Evolutionary conservation across 768 basidiomycete species (phyloP), one percentile per base, ranked within the genome.

Genomic region (Tricholoma sp.): DNA sequence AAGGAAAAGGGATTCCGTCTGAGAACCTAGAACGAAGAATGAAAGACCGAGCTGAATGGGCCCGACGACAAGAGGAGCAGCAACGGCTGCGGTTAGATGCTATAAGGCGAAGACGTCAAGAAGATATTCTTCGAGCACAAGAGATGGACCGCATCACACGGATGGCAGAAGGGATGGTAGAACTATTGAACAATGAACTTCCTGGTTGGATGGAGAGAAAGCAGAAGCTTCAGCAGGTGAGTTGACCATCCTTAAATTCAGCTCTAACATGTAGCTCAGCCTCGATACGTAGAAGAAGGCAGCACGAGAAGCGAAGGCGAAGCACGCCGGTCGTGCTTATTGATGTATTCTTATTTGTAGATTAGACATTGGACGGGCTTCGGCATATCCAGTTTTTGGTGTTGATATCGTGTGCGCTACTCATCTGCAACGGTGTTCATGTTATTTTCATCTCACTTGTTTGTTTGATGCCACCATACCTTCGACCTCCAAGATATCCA

Each of bases 151-250:
- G 76, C 16, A 51, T 60, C 29, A 57, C 72, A 5, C 68, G 70
- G 47, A 71, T 84, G 66, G 78, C 81, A 2, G 75, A 80, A 39
- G 78, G 81, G 41, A 76, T 86, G 64, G 72, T 86, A 49, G 74
- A 79, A 39, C 81, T 82, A 39, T 74, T 88, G 57, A 73, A 80
- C 56, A 72, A 77, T 39, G 67, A 73, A 54, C 83, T 80, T 62
- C 86, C 86, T 35, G 86, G 86, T 58, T 85, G 85, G 80, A 78
- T 81, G 59, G 74, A 74, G 19, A 77, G 86, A 54, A 76, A 76
- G 66, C 75, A 76, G 63, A 78, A 77, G 55, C 76, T 76, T 3
- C 71, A 80, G 59, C 72, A 78, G 73, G 86, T 84, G 59, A 57
- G 74, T 63, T 24, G n/a, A 41, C 16, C 4, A n/a, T 54, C 4